Evolutionary conservation across 805 yeast genomes (phyloP), one percentile per base, ranked within the genome.

Genomic region (Blastobotrys robertii): DNA sequence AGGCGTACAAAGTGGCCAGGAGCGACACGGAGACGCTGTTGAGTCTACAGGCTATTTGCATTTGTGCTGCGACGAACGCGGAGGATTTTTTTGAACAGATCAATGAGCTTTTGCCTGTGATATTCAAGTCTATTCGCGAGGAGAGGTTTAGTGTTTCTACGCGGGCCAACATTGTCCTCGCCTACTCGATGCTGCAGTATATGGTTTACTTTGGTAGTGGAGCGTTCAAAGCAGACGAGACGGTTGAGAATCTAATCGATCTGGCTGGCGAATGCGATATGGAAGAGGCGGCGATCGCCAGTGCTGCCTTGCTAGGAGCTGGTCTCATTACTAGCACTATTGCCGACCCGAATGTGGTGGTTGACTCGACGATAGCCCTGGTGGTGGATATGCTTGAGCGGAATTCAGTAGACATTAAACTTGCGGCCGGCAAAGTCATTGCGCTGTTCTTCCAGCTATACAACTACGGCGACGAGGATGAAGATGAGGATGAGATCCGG

Each of bases 371-470:
- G 16, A 48, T 68, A 32, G 59, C 69, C 2, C 64, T 69, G 37
- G 47, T 72, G 22, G 58, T 72, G 4, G 69, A 63, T 2, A 61
- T 72, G 32, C 54, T 74, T 13, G 71, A 70, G 42, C 60, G 65
- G 37, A 70, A 62, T 30, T 62, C 64, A 32, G 56, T 67, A 14
- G 76, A 70, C n/a, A 62, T 78, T 8, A 63, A 73, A 16, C 70
- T 72, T 40, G 75, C 83, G 0, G 73, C 76, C 1, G 78, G 76
- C 3, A 67, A 77, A 48, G 63, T 76, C 10, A 60, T 76, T 38
- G 85, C 77, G 1, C 60, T 79, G 32, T 65, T 72, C 49, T 76
- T 73, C 52, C 85, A 80, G 53, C 49, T 70, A 10, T 73, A 52
- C 40, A 42, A 51, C 28, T 77, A 75, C 47, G 67, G 61, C 3